Percentiles rank a stretch among this genome's conserved stretches.
phyloP scores from a whole-genome alignment of 257 asterid genomes.

The Solanum chilense region DNA sequence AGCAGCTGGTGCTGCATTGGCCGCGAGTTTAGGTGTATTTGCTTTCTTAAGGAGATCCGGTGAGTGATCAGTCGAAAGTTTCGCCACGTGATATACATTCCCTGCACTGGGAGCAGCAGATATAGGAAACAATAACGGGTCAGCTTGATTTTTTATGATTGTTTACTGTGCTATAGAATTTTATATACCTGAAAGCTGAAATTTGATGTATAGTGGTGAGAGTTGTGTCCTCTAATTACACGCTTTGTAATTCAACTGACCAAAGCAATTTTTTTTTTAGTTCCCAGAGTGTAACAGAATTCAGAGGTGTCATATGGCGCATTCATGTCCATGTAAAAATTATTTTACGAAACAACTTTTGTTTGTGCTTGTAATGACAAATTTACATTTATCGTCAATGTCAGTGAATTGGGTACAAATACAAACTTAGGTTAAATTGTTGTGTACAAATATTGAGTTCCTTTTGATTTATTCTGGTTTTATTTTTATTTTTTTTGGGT shows the following conservation, averaged over 20 bases:
- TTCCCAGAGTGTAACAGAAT: not conserved
- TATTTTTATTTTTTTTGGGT: not conserved
- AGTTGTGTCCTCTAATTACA: not conserved
- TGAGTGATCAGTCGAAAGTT: slow-evolving; percentile 9
- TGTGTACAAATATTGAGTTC: not conserved
- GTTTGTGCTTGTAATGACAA: not conserved
- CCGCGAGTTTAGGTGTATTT: slow-evolving; percentile 64
- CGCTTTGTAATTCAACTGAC: not conserved
- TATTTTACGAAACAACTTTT: not conserved
- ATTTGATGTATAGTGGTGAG: not conserved
- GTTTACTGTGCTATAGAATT: not conserved
- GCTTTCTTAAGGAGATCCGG: slow-evolving; percentile 56
- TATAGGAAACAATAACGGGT: not conserved
- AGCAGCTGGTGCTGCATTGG: slow-evolving; percentile 87
- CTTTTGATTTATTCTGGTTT: not conserved
- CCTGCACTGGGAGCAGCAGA: not conserved
- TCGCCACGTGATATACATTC: not conserved
- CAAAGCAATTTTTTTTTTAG: not conserved
- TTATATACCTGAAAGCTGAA: not conserved
- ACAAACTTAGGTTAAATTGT: not conserved
- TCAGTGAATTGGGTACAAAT: not conserved
- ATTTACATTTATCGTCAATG: not conserved
- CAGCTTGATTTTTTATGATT: not conserved
- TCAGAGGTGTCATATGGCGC: not conserved
- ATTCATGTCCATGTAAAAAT: not conserved